phyloP scores from a whole-genome alignment of 2,329 filamentous ascomycete species.

The Penicillium sp. region DNA sequence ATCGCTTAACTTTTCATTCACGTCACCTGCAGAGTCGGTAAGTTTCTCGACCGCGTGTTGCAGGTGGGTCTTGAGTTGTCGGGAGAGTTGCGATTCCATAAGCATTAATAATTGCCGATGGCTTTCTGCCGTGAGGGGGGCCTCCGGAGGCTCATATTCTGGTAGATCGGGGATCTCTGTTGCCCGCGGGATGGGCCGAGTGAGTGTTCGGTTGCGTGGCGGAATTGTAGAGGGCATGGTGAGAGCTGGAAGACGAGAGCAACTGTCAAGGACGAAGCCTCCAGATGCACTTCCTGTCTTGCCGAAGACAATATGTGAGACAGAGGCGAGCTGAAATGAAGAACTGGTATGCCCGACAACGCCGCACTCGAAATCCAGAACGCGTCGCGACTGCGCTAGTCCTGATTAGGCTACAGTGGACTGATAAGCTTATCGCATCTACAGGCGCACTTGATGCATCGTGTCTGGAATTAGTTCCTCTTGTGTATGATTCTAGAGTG shows the following conservation, averaged over 20 bases:
- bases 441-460: background rate
- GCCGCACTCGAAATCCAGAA: conserved; percentile 8
- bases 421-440: conserved; percentile 17
- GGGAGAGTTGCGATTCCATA: conserved; percentile 40
- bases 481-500: background rate
- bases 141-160: conserved; percentile 53
- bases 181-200: background rate
- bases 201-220: conserved; percentile 2
- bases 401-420: conserved; percentile 28
- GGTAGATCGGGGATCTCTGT: conserved; percentile 37
- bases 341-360: conserved; percentile 9
- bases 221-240: conserved; percentile 16
- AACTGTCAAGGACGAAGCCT: background rate
- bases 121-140: conserved; percentile 50
- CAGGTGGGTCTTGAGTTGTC: conserved; percentile 50
- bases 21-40: conserved; percentile 49
- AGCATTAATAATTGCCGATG: conserved; percentile 49
- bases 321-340: background rate
- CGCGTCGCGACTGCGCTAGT: conserved; percentile 35
- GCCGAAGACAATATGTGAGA: background rate
- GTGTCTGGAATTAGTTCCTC: background rate
- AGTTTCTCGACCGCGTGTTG: conserved; percentile 48
- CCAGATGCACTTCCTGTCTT: background rate
- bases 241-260: background rate
- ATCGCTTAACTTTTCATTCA: conserved; percentile 55